Percentiles rank a stretch among this genome's conserved stretches.
Conservation (phyloP, 768 basidiomycete species). For the Auricularia sp. region DNA sequence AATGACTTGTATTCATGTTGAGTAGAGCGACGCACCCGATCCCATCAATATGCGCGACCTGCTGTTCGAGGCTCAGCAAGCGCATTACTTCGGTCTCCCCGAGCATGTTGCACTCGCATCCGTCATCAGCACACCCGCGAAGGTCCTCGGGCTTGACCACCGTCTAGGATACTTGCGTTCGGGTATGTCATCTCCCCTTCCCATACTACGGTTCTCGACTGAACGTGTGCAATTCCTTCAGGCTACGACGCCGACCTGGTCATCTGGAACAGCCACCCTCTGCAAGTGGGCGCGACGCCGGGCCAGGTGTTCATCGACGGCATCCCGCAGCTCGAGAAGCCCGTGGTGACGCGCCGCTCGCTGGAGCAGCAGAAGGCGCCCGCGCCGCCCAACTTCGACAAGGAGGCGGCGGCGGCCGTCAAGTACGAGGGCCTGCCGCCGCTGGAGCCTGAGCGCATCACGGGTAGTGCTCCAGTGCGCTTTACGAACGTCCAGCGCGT, state of each 20-base stretch:
- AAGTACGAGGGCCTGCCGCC: slow-evolving; percentile 69
- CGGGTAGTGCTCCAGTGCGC: slow-evolving; percentile 25
- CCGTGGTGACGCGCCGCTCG: slow-evolving; percentile 19
- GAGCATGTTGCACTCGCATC: slow-evolving; percentile 23
- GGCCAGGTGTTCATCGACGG: slow-evolving; percentile 37
- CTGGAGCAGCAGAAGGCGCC: slow-evolving; percentile 33
- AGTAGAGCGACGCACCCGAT: neutral
- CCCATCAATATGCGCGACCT: slow-evolving; percentile 26
- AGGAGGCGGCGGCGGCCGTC: slow-evolving; percentile 52
- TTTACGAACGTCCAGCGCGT: slow-evolving; percentile 58
- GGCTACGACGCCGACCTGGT: slow-evolving; percentile 18
- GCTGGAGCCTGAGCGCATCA: slow-evolving; percentile 33
- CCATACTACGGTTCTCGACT: too few species aligned
- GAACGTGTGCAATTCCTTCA: too few species aligned
- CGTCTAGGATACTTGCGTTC: slow-evolving; percentile 24
- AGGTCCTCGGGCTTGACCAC: slow-evolving; percentile 30
- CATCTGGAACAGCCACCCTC: slow-evolving; percentile 26
- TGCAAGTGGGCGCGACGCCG: slow-evolving; percentile 33
- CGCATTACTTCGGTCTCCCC: slow-evolving; percentile 28
- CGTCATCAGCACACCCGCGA: slow-evolving; percentile 31
- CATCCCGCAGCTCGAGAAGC: slow-evolving; percentile 24
- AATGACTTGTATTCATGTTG: too few species aligned
- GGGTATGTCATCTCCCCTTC: too few species aligned
- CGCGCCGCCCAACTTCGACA: slow-evolving; percentile 57
- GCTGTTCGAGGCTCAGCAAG: slow-evolving; percentile 30